Evolutionary conservation across 179 eudicot species (phyloP), one percentile per base, ranked within the genome.

Genomic region (Amaranthus tricolor): DNA sequence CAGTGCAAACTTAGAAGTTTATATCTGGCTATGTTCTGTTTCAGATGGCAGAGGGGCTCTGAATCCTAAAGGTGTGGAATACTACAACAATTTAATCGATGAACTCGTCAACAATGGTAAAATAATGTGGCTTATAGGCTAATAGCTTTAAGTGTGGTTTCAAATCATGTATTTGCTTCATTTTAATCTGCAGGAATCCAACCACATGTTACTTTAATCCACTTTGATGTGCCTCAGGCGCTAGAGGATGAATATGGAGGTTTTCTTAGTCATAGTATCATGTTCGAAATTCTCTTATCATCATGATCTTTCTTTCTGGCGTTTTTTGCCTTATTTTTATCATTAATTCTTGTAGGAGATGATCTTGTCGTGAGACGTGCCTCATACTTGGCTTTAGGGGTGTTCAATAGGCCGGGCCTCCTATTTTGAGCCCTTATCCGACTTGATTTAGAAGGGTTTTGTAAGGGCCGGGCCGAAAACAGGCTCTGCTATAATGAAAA

Each of bases 171-270:
- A 7, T 12, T 13, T 72, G 7, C 16, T 51, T n/a, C 17, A 0
- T 7, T 60, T 68, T 9, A 10, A 43, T 62, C 53, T 76, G 68
- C 82, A 91, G 91, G 93, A 77, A 89, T 91, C 50, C 77, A 89
- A 64, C 93, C 91, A 17, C 93, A 91, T 82, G 89, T 86, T 61
- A 88, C 94, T 44, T 63, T 89, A 75, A 6, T 82, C 50, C 96
- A 91, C 58, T 31, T 56, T 19, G 96, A 89, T 78, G 54, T 80
- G 56, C 94, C 93, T 31, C 96, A 88, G 62, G 78, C 74, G 62
- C 96, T 91, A 53, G 94, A 88, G 86, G 90, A 89, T 59, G 90
- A 91, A 82, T 88, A 91, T 69, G 87, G 87, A 73, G 94, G 94
- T 70, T 89, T 85, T 79, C 73, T 85, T 63, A 79, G 80, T 80